Percentiles rank a stretch among this genome's conserved stretches.
phyloP scores from a whole-genome alignment of 345 rosid genomes.

The Eucalyptus rudis region DNA sequence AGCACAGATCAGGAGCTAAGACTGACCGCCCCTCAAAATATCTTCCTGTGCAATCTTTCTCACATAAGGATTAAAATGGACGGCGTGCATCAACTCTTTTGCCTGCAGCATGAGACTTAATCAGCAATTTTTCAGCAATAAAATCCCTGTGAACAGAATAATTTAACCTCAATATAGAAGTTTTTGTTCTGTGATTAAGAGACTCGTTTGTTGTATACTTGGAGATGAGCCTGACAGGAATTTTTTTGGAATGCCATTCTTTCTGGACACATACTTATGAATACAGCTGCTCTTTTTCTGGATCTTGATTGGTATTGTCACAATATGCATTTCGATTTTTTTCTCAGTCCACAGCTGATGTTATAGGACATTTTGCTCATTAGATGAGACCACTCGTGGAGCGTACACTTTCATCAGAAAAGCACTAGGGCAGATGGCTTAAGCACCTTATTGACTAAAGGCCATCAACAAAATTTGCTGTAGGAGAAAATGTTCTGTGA shows the following conservation, averaged over 20 bases:
- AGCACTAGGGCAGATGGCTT: not conserved
- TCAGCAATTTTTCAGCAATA: not conserved
- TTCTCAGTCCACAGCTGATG: not conserved
- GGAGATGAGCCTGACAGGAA: not conserved
- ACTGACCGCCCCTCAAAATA: constrained; percentile 27
- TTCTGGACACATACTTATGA: not conserved
- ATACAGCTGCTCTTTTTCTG: not conserved
- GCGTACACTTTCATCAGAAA: not conserved
- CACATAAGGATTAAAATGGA: constrained; percentile 27
- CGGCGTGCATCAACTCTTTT: not conserved
- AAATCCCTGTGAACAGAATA: not conserved
- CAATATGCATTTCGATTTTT: not conserved
- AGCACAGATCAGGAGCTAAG: constrained; percentile 43
- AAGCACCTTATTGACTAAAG: not conserved
- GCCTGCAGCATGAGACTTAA: not conserved
- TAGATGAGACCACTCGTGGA: not conserved
- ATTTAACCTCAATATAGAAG: not conserved
- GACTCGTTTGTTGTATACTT: not conserved
- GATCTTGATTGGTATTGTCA: not conserved
- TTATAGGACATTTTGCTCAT: not conserved
- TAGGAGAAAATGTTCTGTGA: not conserved
- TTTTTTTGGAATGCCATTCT: not conserved
- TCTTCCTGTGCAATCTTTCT: constrained; percentile 23
- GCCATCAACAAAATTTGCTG: not conserved
- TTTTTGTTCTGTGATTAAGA: not conserved